Base-by-base conservation (phyloP, 2,329 filamentous ascomycete species). In the Aspergillus sojae region DNA sequence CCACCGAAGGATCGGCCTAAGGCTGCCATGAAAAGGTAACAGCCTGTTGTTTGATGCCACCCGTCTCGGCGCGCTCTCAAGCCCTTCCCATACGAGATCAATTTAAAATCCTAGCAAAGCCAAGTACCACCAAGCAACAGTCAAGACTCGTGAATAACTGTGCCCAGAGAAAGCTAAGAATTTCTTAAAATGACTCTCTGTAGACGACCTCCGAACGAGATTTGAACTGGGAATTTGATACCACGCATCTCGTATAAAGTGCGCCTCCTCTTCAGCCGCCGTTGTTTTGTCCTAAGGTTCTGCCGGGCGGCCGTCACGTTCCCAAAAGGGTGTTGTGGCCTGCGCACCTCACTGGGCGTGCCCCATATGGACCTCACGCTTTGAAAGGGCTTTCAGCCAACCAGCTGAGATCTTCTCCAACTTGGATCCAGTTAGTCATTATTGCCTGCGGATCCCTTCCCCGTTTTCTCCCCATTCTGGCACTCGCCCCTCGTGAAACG, bases 1-100 rank as follows among this genome's bases (percentile, higher is more conserved):
- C 19, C 32, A 21, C 58, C 26, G 52, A 58, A 60, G 52, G 36
- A 60, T 63, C 45, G 58, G 26, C 58, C 54, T 45, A 62, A 61
- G 52, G 41, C 57, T 32, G 54, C 60, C 60, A 62, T 34, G 52
- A 53, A 14, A 60, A 23, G 28, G 41, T 46, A 21, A 46, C 21
- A 21, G 3, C 55, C 21, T 41, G 54, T 28, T 16, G 26, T 26
- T 26, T 48, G 26, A 23, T 28, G 26, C 57, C 41, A 50, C 16
- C 48, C 21, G 57, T 41, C 45, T 50, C 57, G 57, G 43, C 41
- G 45, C 43, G 32, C 28, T 30, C 28, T 32, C 23, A 26, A 58
- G 39, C 57, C 57, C n/a, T 46, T 30, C 21, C 14, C 56, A 48
- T 16, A 61, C 56, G 58, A 60, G 32, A 39, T 41, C 4, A 4